Percentiles rank a stretch among this genome's conserved stretches.
Conservation (phyloP, 148 eudicot species). For the Suaeda aralocaspica region DNA sequence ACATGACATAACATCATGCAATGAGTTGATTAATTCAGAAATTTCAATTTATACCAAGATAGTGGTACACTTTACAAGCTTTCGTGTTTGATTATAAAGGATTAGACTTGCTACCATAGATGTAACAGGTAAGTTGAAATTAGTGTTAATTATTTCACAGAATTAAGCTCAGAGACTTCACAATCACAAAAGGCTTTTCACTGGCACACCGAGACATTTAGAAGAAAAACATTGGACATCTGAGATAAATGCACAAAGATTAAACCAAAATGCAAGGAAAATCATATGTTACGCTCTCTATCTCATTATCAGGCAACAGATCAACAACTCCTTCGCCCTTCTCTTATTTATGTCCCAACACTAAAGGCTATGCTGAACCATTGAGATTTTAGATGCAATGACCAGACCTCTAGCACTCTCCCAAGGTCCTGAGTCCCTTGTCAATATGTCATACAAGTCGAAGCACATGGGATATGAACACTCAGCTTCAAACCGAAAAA, state of each 20-base stretch:
- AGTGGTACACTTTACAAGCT: too few relatives aligned
- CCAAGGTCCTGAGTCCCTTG: too few relatives aligned
- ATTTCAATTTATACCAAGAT: background rate
- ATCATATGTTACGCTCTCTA: background rate
- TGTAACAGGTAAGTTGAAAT: background rate
- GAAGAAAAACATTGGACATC: background rate
- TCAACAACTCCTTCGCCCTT: background rate
- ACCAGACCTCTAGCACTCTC: too few relatives aligned
- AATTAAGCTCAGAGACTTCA: background rate
- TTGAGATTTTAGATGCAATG: too few relatives aligned
- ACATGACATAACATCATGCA: slow-evolving; percentile 18
- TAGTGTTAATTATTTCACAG: background rate
- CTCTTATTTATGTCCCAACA: too few relatives aligned
- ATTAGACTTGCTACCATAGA: background rate
- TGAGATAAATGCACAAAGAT: background rate
- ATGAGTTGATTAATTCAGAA: background rate
- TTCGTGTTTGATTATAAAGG: too few relatives aligned
- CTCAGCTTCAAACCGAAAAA: too few relatives aligned
- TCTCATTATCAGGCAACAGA: background rate
- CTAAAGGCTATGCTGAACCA: too few relatives aligned
- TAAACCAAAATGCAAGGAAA: background rate
- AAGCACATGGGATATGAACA: too few relatives aligned
- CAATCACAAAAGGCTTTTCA: slow-evolving; percentile 5
- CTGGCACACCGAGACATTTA: background rate
- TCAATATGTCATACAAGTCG: too few relatives aligned